Evolutionary conservation across 2,329 filamentous ascomycete genomes (phyloP).

Genomic region (Trematosphaeria pertusa): DNA sequence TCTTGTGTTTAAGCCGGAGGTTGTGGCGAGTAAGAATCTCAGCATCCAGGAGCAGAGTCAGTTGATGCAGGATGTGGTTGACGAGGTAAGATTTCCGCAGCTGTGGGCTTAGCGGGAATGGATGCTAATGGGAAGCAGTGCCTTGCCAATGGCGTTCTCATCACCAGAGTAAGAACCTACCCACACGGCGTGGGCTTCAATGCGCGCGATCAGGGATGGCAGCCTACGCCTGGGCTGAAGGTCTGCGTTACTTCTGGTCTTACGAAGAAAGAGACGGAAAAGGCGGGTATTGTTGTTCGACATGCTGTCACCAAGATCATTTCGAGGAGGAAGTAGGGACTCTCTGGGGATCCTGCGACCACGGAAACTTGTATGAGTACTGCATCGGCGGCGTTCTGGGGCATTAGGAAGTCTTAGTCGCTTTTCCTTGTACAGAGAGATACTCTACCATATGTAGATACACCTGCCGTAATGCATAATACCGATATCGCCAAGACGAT

Average conservation of each 20-base stretch:
- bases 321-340: conserved; percentile 58
- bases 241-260: conserved; percentile 88
- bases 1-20: conserved; percentile 81
- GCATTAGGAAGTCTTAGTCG: too few species aligned
- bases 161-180: conserved; percentile 83
- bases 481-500: too few species aligned
- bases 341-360: too few species aligned
- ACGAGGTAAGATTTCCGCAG: conserved; percentile 77
- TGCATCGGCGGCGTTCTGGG: conserved; percentile 4
- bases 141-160: conserved; percentile 85
- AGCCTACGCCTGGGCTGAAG: conserved; percentile 82
- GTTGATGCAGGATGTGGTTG: conserved; percentile 88
- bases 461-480: too few species aligned
- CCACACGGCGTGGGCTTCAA: conserved; percentile 65
- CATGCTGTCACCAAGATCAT: conserved; percentile 96
- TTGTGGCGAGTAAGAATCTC: conserved; percentile 74
- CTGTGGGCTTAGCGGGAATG: not conserved
- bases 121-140: conserved; percentile 60
- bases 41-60: conserved; percentile 80
- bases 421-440: not conserved
- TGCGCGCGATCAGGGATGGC: conserved; percentile 71
- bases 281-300: conserved; percentile 84
- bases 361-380: conserved; percentile 1
- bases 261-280: conserved; percentile 94
- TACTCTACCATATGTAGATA: too few species aligned